A percentile compares a stretch with the other conserved stretches of the same genome.
phyloP scores from a whole-genome alignment of 805 yeast species.

The Allodekkera sacchari region DNA sequence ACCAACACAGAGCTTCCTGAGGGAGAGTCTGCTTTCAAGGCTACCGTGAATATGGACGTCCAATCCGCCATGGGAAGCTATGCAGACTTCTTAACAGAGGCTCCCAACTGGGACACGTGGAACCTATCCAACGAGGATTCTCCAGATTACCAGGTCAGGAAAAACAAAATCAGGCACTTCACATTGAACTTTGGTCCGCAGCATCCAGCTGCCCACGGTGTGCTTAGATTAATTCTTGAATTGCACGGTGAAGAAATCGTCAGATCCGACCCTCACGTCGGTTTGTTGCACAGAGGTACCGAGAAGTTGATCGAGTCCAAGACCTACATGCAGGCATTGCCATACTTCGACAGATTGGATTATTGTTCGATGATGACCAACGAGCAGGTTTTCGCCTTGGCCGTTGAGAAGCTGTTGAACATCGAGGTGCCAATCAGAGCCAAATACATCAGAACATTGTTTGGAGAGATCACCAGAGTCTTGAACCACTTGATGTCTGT shows the following conservation, averaged over 20 bases:
- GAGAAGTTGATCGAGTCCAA: conserved; percentile 82
- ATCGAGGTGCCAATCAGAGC: conserved; percentile 81
- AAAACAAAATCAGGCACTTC: conserved; percentile 68
- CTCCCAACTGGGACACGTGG: conserved; percentile 29
- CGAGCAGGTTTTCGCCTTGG: conserved; percentile 76
- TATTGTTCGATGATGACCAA: conserved; percentile 87
- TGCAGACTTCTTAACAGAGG: conserved; percentile 25
- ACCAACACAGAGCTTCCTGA: conserved; percentile 15
- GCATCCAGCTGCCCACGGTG: conserved; percentile 95
- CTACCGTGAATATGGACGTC: conserved; percentile 23
- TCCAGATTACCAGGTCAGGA: conserved; percentile 27
- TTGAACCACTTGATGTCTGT: conserved; percentile 83
- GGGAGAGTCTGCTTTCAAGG: conserved; percentile 17
- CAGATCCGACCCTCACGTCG: conserved; percentile 84
- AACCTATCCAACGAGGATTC: conserved; percentile 26
- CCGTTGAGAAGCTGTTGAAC: conserved; percentile 77
- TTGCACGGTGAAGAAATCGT: conserved; percentile 84
- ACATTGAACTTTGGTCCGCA: conserved; percentile 90
- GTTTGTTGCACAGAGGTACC: conserved; percentile 81
- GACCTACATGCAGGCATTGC: conserved; percentile 82
- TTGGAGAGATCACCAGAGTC: conserved; percentile 80
- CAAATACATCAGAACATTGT: conserved; percentile 75
- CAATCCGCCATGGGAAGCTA: conserved; percentile 36
- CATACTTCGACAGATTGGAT: conserved; percentile 82
- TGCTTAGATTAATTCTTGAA: conserved; percentile 76